Conservation (phyloP, 116 monocot genomes). For the Zostera marina region DNA sequence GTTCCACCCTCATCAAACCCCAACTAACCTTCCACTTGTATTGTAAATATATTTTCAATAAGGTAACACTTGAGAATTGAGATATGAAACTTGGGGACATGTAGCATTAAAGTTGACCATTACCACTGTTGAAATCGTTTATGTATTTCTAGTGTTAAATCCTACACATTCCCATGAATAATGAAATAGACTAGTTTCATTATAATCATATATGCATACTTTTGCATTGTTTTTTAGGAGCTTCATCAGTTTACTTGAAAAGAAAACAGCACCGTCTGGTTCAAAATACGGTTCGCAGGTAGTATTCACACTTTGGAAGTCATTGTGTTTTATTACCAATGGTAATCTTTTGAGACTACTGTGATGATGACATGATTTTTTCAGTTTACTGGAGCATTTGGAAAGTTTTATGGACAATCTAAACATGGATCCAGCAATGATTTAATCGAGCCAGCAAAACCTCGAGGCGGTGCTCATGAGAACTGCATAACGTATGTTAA, state of each 20-base stretch:
- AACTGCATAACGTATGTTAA: conserved; percentile 76
- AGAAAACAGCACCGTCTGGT: conserved; percentile 5
- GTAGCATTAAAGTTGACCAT: too few species aligned
- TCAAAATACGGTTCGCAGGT: conserved; percentile 14
- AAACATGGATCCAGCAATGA: conserved; percentile 51
- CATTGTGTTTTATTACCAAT: too few species aligned
- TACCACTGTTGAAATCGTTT: not conserved
- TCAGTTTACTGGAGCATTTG: conserved; percentile 92
- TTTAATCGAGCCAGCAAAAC: conserved; percentile 38
- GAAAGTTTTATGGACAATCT: conserved; percentile 83
- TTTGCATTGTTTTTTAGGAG: conserved; percentile 1
- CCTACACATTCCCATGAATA: not conserved
- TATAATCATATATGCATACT: too few species aligned
- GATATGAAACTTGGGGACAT: too few species aligned
- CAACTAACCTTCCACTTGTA: too few species aligned
- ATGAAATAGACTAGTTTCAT: not conserved
- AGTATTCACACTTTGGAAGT: conserved; percentile 3
- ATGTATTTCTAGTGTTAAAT: not conserved
- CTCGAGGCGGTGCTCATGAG: conserved; percentile 74
- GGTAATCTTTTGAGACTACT: not conserved
- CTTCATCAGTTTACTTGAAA: conserved; percentile 11
- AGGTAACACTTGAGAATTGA: too few species aligned
- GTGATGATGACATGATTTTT: not conserved
- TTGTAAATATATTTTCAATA: too few species aligned
- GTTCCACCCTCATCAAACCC: too few species aligned